phyloP scores from a whole-genome alignment of 2,329 filamentous ascomycete genomes.

The Stemphylium beticola region DNA sequence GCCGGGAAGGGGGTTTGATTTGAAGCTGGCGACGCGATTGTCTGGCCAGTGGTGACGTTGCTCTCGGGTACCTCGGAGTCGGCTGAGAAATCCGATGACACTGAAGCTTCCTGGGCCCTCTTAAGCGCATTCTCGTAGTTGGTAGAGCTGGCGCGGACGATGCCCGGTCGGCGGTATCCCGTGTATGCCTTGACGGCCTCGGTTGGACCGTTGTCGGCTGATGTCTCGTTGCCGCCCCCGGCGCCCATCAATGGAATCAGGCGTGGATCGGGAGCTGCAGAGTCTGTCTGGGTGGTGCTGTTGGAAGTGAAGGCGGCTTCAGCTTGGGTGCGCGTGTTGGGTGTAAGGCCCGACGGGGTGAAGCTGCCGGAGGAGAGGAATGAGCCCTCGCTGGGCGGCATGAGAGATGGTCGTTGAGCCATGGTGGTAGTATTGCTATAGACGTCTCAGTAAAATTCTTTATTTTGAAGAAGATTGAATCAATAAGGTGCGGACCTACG shows the following conservation, averaged over 20 bases:
- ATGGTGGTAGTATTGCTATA: constrained; percentile 8
- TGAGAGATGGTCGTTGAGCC: constrained; percentile 26
- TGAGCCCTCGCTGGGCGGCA: constrained; percentile 26
- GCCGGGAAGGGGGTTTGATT: constrained; percentile 29
- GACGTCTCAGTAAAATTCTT: background rate
- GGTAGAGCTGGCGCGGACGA: constrained; percentile 33
- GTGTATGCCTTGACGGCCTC: constrained; percentile 39
- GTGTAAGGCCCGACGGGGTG: constrained; percentile 45
- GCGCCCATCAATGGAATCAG: constrained; percentile 11
- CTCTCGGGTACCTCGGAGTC: constrained; percentile 16
- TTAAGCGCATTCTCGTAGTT: constrained; percentile 43
- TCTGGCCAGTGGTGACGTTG: constrained; percentile 18
- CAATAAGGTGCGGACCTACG: background rate
- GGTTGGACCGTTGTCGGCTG: constrained; percentile 11
- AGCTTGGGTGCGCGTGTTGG: constrained; percentile 44
- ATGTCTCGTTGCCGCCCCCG: constrained; percentile 6
- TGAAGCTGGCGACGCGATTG: constrained; percentile 25
- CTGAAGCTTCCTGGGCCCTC: constrained; percentile 29
- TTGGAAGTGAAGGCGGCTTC: constrained; percentile 44
- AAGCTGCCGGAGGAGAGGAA: constrained; percentile 25
- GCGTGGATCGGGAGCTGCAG: constrained; percentile 41
- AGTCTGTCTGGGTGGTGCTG: constrained; percentile 41
- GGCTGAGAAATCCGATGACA: constrained; percentile 32
- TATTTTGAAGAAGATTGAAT: background rate
- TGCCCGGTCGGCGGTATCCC: constrained; percentile 29